phyloP scores from a whole-genome alignment of 176 grass and related monocot genomes.

The Calamus simplicifolius region DNA sequence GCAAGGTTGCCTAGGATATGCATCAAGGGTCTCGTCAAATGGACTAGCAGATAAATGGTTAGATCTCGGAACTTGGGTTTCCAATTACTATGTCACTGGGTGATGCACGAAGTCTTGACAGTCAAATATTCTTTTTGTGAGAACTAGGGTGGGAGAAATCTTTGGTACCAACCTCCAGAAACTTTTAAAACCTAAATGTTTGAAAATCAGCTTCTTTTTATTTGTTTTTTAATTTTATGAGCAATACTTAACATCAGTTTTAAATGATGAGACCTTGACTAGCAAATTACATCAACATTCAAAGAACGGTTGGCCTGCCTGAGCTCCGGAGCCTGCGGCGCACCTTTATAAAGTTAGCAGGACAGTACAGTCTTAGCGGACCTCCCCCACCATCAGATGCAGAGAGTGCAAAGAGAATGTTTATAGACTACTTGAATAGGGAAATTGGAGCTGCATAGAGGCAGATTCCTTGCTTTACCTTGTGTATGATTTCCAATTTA shows the following conservation, averaged over 20 bases:
- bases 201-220: neutral
- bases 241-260: neutral
- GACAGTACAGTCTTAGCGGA: slow-evolving; percentile 80
- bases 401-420: slow-evolving; percentile 80
- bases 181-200: too few species aligned
- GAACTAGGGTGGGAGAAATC: too few species aligned
- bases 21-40: too few species aligned
- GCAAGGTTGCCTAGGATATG: too few species aligned
- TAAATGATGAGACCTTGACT: slow-evolving; percentile 37
- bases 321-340: slow-evolving; percentile 76
- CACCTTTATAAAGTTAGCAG: slow-evolving; percentile 79
- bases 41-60: too few species aligned
- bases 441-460: slow-evolving; percentile 48
- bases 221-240: neutral
- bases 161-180: too few species aligned
- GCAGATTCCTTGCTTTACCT: too few species aligned
- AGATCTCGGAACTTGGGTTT: too few species aligned
- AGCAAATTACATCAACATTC: slow-evolving; percentile 54
- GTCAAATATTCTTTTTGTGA: too few species aligned
- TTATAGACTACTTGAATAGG: slow-evolving; percentile 83
- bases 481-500: too few species aligned
- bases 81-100: too few species aligned
- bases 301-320: slow-evolving; percentile 63
- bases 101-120: too few species aligned
- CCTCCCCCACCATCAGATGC: slow-evolving; percentile 69